Evolutionary conservation across 163 green algal species (phyloP).

Genomic region (Smithsoniella earleae): DNA sequence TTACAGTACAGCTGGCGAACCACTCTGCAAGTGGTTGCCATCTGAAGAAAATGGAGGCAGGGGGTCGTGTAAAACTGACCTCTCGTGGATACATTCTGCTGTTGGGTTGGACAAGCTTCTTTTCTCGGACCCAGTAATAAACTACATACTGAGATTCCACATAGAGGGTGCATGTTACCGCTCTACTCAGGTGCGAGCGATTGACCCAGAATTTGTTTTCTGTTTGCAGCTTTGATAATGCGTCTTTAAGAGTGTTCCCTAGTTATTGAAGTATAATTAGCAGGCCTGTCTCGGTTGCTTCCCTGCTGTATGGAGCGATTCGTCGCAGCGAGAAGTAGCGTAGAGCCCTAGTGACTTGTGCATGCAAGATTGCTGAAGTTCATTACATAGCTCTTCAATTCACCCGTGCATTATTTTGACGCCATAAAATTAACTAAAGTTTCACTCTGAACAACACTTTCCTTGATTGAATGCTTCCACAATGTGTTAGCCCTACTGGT

Average conservation of each 20-base stretch:
- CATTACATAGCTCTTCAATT: no score
- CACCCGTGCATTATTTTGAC: no score
- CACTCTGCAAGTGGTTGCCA: slow-evolving; percentile 24
- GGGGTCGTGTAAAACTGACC: not conserved
- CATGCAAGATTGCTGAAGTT: no score
- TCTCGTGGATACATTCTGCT: slow-evolving; percentile 24
- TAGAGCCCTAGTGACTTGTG: not conserved
- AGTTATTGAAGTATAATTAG: not conserved
- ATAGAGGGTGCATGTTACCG: slow-evolving; percentile 24
- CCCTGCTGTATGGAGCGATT: not conserved
- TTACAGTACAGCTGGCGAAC: not conserved
- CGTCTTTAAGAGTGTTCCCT: not conserved
- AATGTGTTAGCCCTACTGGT: not conserved
- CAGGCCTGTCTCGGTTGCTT: not conserved
- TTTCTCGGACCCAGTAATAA: slow-evolving; percentile 3
- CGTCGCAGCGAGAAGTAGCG: not conserved
- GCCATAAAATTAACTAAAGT: no score
- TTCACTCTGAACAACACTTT: no score
- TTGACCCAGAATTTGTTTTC: not conserved
- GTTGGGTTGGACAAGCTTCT: not conserved
- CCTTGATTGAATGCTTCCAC: not conserved
- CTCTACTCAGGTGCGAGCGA: slow-evolving; percentile 21
- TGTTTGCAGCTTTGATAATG: not conserved
- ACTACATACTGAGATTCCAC: slow-evolving; percentile 30
- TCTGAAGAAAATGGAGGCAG: slow-evolving; percentile 1